Conservation (phyloP, 192 early-diverging fungal species). For the Coemansia sp. region DNA sequence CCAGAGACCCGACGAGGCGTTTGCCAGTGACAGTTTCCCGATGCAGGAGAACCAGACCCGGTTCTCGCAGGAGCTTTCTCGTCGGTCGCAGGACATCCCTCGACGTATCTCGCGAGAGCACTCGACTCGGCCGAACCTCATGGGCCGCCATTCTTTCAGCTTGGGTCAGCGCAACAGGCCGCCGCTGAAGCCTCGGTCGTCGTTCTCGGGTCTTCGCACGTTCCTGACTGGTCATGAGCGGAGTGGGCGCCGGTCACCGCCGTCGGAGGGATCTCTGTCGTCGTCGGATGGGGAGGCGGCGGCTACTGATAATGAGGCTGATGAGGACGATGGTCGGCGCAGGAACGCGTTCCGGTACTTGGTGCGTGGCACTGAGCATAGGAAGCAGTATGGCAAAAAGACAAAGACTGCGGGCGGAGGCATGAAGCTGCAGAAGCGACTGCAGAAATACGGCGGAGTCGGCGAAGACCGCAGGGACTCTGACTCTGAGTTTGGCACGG, state of each 20-base stretch:
- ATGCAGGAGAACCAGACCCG: conserved; percentile 47
- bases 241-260: neutral
- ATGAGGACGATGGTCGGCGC: conserved; percentile 33
- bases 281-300: conserved; percentile 23
- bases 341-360: conserved; percentile 42
- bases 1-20: conserved; percentile 49
- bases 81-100: conserved; percentile 31
- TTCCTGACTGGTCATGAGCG: conserved; percentile 22
- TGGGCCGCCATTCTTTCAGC: conserved; percentile 35
- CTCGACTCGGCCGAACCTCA: neutral
- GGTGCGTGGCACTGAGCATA: conserved; percentile 55
- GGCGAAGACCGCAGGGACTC: conserved; percentile 38
- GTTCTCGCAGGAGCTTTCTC: conserved; percentile 22
- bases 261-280: conserved; percentile 11
- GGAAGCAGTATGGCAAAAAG: conserved; percentile 36
- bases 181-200: conserved; percentile 27
- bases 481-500: conserved; percentile 39
- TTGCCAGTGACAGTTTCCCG: conserved; percentile 38
- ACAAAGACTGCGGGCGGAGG: neutral
- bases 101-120: conserved; percentile 17
- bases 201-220: conserved; percentile 38
- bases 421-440: conserved; percentile 24
- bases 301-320: conserved; percentile 14
- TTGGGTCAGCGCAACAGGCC: conserved; percentile 16
- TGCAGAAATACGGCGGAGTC: conserved; percentile 29